Evolutionary conservation across 2,329 filamentous ascomycete species (phyloP).

Genomic region (Magnaporthales sp.): DNA sequence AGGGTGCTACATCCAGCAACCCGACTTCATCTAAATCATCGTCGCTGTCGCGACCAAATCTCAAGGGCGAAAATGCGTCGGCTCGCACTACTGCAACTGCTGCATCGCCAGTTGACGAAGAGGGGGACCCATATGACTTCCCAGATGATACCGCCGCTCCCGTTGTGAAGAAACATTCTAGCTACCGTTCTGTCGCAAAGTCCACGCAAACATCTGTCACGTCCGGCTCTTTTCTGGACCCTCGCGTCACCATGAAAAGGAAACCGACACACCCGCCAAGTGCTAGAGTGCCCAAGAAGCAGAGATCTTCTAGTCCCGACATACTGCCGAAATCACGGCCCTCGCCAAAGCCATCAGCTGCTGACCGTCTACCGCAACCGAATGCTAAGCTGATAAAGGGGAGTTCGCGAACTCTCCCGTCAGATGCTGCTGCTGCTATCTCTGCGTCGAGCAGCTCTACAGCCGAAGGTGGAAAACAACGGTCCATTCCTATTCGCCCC

Average conservation of each 20-base stretch:
- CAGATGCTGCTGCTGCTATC: neutral
- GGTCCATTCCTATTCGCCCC: neutral
- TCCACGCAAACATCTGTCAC: neutral
- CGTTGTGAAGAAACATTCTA: neutral
- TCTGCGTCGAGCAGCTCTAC: neutral
- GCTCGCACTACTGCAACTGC: neutral
- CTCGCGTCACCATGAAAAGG: constrained; percentile 3
- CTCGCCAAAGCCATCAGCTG: neutral
- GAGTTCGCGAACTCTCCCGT: neutral
- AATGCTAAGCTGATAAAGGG: neutral
- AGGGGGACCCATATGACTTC: neutral
- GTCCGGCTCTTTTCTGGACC: neutral
- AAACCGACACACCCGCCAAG: constrained; percentile 6
- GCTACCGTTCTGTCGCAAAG: neutral
- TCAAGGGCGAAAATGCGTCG: neutral
- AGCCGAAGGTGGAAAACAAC: neutral
- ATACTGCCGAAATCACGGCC: neutral
- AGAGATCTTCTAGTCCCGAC: constrained; percentile 9
- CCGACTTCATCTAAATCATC: neutral
- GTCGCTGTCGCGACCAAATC: neutral
- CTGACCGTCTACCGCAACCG: neutral
- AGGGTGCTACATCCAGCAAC: constrained; percentile 1
- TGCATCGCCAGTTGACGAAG: neutral
- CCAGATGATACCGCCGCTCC: neutral
- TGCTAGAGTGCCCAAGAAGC: constrained; percentile 7